These are phyloP conservation scores for Lactarius psammicola DNA, from an alignment of 768 basidiomycete genomes.

Conservation along the genomic window DNA sequence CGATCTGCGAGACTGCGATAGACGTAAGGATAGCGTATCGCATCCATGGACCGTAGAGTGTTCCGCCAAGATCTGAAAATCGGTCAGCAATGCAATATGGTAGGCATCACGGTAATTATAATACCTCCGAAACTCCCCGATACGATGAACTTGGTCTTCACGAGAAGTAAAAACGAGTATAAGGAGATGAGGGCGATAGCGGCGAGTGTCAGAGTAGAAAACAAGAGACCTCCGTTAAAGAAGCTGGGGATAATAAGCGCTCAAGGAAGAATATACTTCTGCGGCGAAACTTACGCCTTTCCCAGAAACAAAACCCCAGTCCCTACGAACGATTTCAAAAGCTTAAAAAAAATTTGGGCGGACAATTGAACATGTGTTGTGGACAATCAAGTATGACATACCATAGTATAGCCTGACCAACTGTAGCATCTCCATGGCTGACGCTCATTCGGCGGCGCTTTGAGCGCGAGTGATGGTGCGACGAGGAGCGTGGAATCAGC, in stretches of 20 bases:
- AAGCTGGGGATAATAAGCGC: constrained; percentile 51
- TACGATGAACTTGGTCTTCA: constrained; percentile 83
- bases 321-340: constrained; percentile 92
- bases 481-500: constrained; percentile 43
- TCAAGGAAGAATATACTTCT: neutral
- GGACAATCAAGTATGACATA: constrained; percentile 36
- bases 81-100: neutral
- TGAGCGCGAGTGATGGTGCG: constrained; percentile 50
- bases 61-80: constrained; percentile 84
- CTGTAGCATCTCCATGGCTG: constrained; percentile 82
- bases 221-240: constrained; percentile 91
- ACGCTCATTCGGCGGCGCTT: constrained; percentile 56
- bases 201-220: constrained; percentile 74
- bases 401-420: constrained; percentile 94
- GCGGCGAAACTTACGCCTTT: constrained; percentile 64
- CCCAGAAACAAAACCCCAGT: constrained; percentile 96
- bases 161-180: constrained; percentile 90
- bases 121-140: constrained; percentile 91
- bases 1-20: constrained; percentile 86
- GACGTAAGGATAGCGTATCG: constrained; percentile 83
- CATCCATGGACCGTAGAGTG: constrained; percentile 91
- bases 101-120: constrained; percentile 4
- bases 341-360: constrained; percentile 36
- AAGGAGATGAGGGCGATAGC: constrained; percentile 84
- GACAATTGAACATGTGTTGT: neutral